Evolutionary conservation across 1,284 basidiomycete species (phyloP).

Genomic region (Naganishia sp.): DNA sequence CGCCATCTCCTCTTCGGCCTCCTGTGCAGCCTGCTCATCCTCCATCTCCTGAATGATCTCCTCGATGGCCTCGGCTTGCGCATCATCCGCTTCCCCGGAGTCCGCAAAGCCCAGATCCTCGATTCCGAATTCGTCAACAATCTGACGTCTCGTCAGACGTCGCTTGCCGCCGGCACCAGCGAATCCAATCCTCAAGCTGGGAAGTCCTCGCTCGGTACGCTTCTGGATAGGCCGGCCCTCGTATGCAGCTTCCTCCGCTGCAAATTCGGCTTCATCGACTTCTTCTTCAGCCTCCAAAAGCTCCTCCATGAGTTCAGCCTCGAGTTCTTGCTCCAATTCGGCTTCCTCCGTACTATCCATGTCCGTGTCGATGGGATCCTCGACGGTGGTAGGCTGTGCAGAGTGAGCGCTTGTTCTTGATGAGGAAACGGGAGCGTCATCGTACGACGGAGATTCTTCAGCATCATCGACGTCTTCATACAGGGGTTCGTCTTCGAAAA

Average conservation of each 20-base stretch:
- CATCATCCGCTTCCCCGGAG: not conserved
- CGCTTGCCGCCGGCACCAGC: not conserved
- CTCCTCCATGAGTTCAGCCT: constrained; percentile 34
- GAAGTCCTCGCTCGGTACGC: not conserved
- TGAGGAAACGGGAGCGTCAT: not conserved
- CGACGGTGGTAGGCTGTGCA: not conserved
- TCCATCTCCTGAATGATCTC: constrained; percentile 33
- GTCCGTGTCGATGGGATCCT: not conserved
- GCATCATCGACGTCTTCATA: constrained; percentile 13
- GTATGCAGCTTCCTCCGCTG: constrained; percentile 4
- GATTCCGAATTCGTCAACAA: constrained; percentile 23
- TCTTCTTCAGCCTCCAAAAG: not conserved
- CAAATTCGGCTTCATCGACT: constrained; percentile 13
- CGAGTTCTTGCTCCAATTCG: constrained; percentile 25
- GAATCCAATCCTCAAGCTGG: constrained; percentile 4
- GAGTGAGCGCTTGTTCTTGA: not conserved
- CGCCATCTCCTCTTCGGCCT: not conserved
- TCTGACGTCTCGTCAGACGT: constrained; percentile 5
- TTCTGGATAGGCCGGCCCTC: not conserved
- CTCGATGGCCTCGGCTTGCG: constrained; percentile 31
- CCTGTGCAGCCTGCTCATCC: not conserved
- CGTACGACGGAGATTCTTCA: not conserved
- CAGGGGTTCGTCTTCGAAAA: constrained; percentile 32
- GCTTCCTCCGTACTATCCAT: not conserved
- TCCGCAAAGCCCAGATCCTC: constrained; percentile 11